Evolutionary conservation across 768 basidiomycete genomes (phyloP).

Genomic region (Pleurotus sapidus): DNA sequence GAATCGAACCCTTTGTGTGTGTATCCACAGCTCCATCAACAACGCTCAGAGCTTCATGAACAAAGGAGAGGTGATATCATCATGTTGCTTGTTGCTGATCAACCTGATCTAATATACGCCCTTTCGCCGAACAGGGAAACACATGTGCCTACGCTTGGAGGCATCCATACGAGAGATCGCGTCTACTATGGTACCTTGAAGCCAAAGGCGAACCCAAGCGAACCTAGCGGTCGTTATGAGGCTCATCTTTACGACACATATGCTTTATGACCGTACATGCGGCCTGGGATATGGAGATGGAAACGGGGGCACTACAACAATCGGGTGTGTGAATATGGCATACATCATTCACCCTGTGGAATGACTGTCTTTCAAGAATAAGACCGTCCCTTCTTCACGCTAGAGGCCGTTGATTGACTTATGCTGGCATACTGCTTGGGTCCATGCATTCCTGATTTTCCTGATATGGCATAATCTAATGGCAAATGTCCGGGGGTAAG

Average conservation of each 20-base stretch:
- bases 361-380: conserved; percentile 7
- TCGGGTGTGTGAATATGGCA: conserved; percentile 4
- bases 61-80: conserved; percentile 5
- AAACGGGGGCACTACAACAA: conserved; percentile 3
- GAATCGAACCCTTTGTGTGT: too few species aligned
- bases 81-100: neutral
- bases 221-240: too few species aligned
- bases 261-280: neutral
- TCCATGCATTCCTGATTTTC: conserved; percentile 6
- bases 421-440: conserved; percentile 1
- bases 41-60: neutral
- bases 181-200: neutral
- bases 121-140: conserved; percentile 1
- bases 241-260: too few species aligned
- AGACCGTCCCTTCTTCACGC: conserved; percentile 1
- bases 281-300: neutral
- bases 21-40: conserved; percentile 1
- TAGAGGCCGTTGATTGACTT: conserved; percentile 6
- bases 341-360: conserved; percentile 7
- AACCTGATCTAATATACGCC: conserved; percentile 1
- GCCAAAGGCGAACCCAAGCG: neutral
- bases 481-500: conserved; percentile 4
- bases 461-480: conserved; percentile 6
- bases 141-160: neutral
- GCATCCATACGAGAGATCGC: too few species aligned